Base-by-base conservation (phyloP, 495 filamentous ascomycete species). In the Penicillium mononematosum region DNA sequence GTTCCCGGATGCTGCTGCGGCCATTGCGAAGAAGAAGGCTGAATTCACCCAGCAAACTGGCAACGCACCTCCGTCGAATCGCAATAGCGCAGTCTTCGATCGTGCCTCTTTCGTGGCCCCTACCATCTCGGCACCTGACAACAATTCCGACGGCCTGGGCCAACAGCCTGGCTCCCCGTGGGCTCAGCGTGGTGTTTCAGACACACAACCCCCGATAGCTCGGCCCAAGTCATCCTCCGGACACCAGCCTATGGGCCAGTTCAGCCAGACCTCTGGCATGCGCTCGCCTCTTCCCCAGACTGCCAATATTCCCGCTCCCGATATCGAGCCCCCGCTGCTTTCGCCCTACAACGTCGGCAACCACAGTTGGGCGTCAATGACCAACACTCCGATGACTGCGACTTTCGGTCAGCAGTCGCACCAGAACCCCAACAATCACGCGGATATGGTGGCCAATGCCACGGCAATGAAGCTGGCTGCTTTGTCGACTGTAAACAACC, bases 381-480 rank as follows among this genome's bases (percentile, higher is more conserved):
- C 92, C 59, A 98, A 96, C 76, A 98, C 94, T 3, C 94, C 94
- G 1, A 96, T 98, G 89, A 91, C 91, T 24, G 75, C 90, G 6
- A 92, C 83, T 50, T 98, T 98, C 70, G 85, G 73, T 58, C 70
- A 71, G 17, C 76, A 79, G 65, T 78, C 78, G 74, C 66, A 65
- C 39, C 64, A 59, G 20, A 65, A 65, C 22, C 64, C 71, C 32
- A 79, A 76, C 36, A 85, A 81, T 49, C 91, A 96, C 67, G 94
- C 92, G 16, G 95, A 98, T 64, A 97, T 98, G 92, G 90, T 98
- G 53, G 94, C 94, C 44, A 98, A 98, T 69, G 95, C 94, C 9
- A 98, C 94, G 10, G 94, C 94, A 16, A 98, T 98, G 94, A 98
- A 98, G 73, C 83, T 98, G 42, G 94, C 94, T 52, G 94, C 94